These are phyloP conservation scores for Chlorociboria aeruginascens DNA, from an alignment of 495 filamentous ascomycete species.

Conservation along the genomic window DNA sequence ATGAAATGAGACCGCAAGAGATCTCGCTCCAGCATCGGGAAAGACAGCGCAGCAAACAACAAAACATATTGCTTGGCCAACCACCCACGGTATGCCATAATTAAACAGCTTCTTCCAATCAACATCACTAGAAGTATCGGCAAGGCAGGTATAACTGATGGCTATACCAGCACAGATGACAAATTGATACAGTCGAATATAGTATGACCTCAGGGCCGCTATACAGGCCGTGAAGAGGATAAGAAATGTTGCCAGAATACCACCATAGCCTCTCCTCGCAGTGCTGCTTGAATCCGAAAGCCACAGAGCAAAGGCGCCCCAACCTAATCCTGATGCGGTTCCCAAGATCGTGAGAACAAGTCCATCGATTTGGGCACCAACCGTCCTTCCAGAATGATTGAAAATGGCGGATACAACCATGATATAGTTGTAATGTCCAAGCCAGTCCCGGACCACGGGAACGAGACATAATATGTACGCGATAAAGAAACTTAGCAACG, in stretches of 20 bases:
- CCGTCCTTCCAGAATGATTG: conserved; percentile 40
- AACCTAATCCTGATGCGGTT: conserved; percentile 41
- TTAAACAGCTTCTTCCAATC: conserved; percentile 34
- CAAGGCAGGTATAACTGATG: conserved; percentile 38
- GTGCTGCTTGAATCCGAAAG: conserved; percentile 33
- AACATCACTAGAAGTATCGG: conserved; percentile 29
- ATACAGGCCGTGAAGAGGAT: conserved; percentile 37
- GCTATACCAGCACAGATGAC: conserved; percentile 42
- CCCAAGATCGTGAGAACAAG: conserved; percentile 38
- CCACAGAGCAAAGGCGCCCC: conserved; percentile 41
- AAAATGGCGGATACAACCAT: conserved; percentile 39
- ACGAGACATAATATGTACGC: conserved; percentile 43
- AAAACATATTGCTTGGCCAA: conserved; percentile 39
- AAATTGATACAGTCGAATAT: conserved; percentile 40
- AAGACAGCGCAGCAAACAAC: conserved; percentile 31
- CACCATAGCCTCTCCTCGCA: conserved; percentile 36
- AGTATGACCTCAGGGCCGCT: conserved; percentile 39
- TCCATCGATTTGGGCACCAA: conserved; percentile 45
- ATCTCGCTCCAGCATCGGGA: conserved; percentile 41
- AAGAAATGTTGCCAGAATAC: conserved; percentile 38
- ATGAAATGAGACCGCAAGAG: conserved; percentile 33
- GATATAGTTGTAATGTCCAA: conserved; percentile 41
- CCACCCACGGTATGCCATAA: conserved; percentile 44
- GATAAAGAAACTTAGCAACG: conserved; percentile 40
- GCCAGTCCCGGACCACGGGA: conserved; percentile 27